Base-by-base conservation (phyloP, 2,329 filamentous ascomycete species). In the Knufia fluminis region DNA sequence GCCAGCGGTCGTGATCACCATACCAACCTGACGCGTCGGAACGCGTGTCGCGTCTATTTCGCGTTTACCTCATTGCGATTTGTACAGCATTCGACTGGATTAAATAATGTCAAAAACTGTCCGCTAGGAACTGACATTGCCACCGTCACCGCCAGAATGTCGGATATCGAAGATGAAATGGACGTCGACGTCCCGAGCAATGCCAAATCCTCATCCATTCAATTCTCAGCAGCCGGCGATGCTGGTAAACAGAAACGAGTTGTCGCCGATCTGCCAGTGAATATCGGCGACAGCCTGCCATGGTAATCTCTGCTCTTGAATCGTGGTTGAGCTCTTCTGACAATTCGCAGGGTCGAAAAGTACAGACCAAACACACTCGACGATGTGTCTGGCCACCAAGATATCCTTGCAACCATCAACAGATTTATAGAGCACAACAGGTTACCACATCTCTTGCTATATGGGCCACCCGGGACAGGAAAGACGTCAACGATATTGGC, bases 401-500 rank as follows among this genome's bases (percentile, higher is more conserved):
- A 98, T 68, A 97, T 98, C 62, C 81, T 98, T 56, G 83, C 90
- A 3, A 98, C 92, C 1, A 94, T 98, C 71, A 96, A 96, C 75
- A 92, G 90, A 66, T 98, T 98, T 62, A 80, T 98, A 64, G 90
- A 97, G 64, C 79, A 86, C 50, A 97, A 98, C 70, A 81, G 90
- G 59, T 77, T 98, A 47, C 92, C 92, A 6, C 92, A 98, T 72
- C 83, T 98, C 35, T 83, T 98, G 14, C 85, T 98, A 53, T 98
- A 98, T 64, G 92, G 92, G 0, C 92, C 92, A 3, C 92, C 92
- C 0, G 92, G 92, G 52, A 98, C 92, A 0, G 92, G 92, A 60
- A 98, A 98, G 72, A 98, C 92, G 0, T 97, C 91, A 4, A 98
- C 92, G 1, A 86, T 97, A 54, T 80, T 98, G 35, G 92, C 92